Evolutionary conservation across 2,329 filamentous ascomycete species (phyloP).

Genomic region (Akanthomyces muscarius): DNA sequence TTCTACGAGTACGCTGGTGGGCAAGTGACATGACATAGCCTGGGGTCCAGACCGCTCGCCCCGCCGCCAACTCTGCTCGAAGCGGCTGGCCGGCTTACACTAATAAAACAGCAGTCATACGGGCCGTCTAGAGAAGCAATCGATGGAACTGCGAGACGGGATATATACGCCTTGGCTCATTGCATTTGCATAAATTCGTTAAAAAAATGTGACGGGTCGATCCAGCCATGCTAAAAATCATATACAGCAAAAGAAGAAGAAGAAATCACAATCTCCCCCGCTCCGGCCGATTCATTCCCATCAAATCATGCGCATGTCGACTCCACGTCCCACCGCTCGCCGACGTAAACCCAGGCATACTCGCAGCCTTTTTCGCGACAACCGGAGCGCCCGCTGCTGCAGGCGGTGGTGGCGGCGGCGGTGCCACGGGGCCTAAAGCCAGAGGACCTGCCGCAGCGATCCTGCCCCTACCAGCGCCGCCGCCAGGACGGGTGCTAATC

Average conservation of each 20-base stretch:
- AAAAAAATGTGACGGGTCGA: neutral
- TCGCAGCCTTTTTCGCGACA: neutral
- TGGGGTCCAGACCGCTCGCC: neutral
- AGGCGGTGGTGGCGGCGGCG: neutral
- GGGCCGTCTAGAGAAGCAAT: neutral
- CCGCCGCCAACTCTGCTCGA: neutral
- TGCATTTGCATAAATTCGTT: slow-evolving; percentile 4
- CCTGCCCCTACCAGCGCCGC: neutral
- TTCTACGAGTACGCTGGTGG: neutral
- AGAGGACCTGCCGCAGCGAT: slow-evolving; percentile 4
- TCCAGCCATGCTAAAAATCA: neutral
- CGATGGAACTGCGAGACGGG: neutral
- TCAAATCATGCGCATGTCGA: slow-evolving; percentile 62
- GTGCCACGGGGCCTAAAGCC: neutral
- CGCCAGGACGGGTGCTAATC: neutral
- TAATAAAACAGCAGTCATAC: neutral
- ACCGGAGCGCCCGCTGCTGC: slow-evolving; percentile 1
- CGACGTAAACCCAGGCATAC: slow-evolving; percentile 43
- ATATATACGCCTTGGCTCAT: neutral
- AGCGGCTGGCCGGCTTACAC: neutral
- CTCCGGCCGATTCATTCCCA: slow-evolving; percentile 55
- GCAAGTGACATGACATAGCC: neutral
- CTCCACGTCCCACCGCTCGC: slow-evolving; percentile 64
- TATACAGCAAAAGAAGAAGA: neutral
- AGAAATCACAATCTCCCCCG: neutral